A percentile compares a stretch with the other conserved stretches of the same genome.
Conservation (phyloP, 2,329 filamentous ascomycete species). For the Colletotrichum destructivum region DNA sequence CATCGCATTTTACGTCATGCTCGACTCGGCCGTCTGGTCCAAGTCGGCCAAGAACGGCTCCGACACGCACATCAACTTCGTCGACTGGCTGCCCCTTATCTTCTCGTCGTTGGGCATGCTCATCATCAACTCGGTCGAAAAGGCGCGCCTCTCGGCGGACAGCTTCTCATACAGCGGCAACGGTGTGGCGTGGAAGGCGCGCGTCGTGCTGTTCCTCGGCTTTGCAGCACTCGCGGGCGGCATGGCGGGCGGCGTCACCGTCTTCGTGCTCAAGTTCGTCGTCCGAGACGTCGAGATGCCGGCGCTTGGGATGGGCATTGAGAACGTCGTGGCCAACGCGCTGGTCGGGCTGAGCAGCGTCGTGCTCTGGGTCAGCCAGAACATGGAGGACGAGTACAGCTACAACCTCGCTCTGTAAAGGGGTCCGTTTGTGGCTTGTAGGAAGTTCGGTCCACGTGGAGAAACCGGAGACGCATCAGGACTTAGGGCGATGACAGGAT, state of each 20-base stretch:
- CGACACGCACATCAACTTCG: conserved; percentile 74
- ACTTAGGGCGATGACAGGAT: background rate
- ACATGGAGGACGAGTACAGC: conserved; percentile 81
- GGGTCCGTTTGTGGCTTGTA: conserved; percentile 65
- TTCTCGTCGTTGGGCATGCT: conserved; percentile 79
- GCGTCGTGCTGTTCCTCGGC: conserved; percentile 77
- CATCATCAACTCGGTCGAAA: conserved; percentile 80
- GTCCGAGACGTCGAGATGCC: conserved; percentile 72
- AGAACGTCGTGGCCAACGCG: conserved; percentile 77
- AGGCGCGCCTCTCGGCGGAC: conserved; percentile 75
- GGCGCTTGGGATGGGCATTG: conserved; percentile 75
- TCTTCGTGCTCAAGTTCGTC: conserved; percentile 76
- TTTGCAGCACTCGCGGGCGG: conserved; percentile 77
- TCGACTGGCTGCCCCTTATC: conserved; percentile 80
- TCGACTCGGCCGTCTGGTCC: conserved; percentile 78
- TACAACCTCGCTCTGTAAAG: conserved; percentile 77
- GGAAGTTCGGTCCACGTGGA: background rate
- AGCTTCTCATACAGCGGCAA: conserved; percentile 74
- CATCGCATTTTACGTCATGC: conserved; percentile 77
- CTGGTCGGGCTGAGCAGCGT: conserved; percentile 75
- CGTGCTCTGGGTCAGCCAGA: conserved; percentile 78
- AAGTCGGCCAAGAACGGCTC: conserved; percentile 73
- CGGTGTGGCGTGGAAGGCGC: conserved; percentile 78
- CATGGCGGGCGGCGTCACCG: conserved; percentile 78
- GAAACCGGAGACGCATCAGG: background rate